Evolutionary conservation across 2,329 filamentous ascomycete genomes (phyloP), one percentile per base, ranked within the genome.

Genomic region (Davidsoniella neocaledoniae): DNA sequence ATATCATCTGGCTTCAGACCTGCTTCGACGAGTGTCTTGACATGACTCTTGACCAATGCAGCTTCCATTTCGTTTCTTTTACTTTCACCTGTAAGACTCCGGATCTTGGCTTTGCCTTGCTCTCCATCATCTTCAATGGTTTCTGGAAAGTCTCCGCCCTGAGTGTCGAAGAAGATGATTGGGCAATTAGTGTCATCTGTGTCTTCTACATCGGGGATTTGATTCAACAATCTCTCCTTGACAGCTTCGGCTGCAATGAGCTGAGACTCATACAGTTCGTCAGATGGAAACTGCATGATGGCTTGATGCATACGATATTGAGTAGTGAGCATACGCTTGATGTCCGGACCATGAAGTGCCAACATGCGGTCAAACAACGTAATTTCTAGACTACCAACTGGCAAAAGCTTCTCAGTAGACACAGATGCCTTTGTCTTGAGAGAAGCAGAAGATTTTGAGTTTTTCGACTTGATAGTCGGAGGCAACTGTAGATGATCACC

Each of bases 301-400:
- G 72, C 79, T 60, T 94, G 83, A 61, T 98, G 87, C 91, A 98
- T 98, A 37, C 91, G 86, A 63, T 98, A 98, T 66, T 98, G 91
- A 4, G 83, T 94, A 3, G 86, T 96, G 21, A 98, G 76, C 85
- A 96, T 94, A 47, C 84, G 74, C 68, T 96, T 96, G 66, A 98
- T 87, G 4, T 70, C 70, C 1, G 79, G 66, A 1, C 91, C 91
- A 61, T 98, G 85, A 14, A 95, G 69, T 4, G 74, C 72, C 42
- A 98, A 71, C 40, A 98, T 71, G 25, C 91, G 76, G 63, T 96
- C 90, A 62, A 98, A 98, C 26, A 98, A 71, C 0, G 91, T 96
- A n/a, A 74, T 84, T 60, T 94, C 88, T 5, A 98, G 73, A 54
- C 60, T 55, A 64, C 61, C 49, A 54, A 57, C 55, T 55, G 61